Base-by-base conservation (phyloP, 306 rosid genomes). In the Styphnolobium japonicum region DNA sequence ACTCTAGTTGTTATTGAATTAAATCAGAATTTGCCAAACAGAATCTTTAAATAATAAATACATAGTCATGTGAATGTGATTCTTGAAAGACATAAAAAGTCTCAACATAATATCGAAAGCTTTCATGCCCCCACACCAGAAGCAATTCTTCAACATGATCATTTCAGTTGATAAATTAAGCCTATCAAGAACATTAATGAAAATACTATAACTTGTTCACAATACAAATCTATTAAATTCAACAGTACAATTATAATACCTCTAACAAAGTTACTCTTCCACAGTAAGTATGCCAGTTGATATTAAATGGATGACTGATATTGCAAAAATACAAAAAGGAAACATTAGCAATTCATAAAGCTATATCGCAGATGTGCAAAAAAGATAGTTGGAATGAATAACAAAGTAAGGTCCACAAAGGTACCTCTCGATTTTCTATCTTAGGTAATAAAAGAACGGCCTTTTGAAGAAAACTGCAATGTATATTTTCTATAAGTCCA, bases 231-330 rank as follows among this genome's bases (percentile, higher is more conserved):
- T 37, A 34, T 36, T 36, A 72, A 36, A 72, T 15, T 72, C 58
- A 72, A 55, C 52, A 21, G 15, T 71, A 22, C 77, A 53, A 72
- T 14, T 72, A 53, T 55, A 56, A 53, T 72, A 72, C 66, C 77
- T 21, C 76, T 52, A 71, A 40, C 10, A 49, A n/a, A 51, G 34
- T 51, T 71, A 71, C 63, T 51, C 63, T 71, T 51, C 63, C 76
- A 51, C 76, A 71, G 76, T 33, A 72, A 43, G 49, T 43, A 11
- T 43, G 16, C 77, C 19, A 36, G 66, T 53, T 72, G 77, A 53
- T 51, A 52, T 71, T 55, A 72, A 53, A 72, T 72, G 34, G 77
- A 56, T 72, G 66, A 72, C 53, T 55, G 77, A 72, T 72, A 36
- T 53, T 19, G 9, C 66, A 72, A 72, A 37, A 53, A 53, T 72